Base-by-base conservation (phyloP, 164 flowering plant genomes). In the Chimonanthus salicifolius region DNA sequence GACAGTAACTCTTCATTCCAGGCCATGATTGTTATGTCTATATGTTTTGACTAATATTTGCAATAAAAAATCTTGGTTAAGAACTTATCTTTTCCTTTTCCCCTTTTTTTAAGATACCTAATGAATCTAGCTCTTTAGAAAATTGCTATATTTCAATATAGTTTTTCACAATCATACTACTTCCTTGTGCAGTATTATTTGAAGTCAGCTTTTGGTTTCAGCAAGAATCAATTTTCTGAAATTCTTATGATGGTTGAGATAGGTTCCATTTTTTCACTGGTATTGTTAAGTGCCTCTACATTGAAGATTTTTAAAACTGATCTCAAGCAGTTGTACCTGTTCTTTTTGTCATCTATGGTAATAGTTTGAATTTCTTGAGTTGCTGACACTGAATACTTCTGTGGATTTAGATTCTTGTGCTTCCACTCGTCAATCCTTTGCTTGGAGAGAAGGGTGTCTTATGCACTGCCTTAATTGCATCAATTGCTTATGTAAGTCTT, bases 201-300 rank as follows among this genome's bases (percentile, higher is more conserved):
- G 80, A 94, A 94, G 80, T 86, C 97, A 74, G 86, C 81, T 79
- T 94, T 94, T 83, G 94, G 92, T 43, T 94, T 87, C 78, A 78
- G 79, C 82, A 94, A 94, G 79, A 89, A 91, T 77, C 92, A 90
- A 74, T 85, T 88, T 58, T 84, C 97, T n/a, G 95, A 89, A 82
- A 85, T 94, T 71, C 80, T 90, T 78, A 82, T 86, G 86, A 71
- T 89, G 88, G 97, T 90, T 72, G 98, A 92, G 77, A 75, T 88
- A 48, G 98, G 97, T 82, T 90, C 97, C 51, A 90, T 94, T 76
- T 72, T 86, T 64, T 90, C 98, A 75, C 98, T 91, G 98, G 98
- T 94, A 85, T 48, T 9, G 18, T 15, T 68, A 64, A 50, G 13
- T 65, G 13, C 66, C 46, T 20, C 10, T 63, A 63, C 21, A 63